Evolutionary conservation across 345 rosid species (phyloP), one percentile per base, ranked within the genome.

Genomic region (Melastoma malabathricum): DNA sequence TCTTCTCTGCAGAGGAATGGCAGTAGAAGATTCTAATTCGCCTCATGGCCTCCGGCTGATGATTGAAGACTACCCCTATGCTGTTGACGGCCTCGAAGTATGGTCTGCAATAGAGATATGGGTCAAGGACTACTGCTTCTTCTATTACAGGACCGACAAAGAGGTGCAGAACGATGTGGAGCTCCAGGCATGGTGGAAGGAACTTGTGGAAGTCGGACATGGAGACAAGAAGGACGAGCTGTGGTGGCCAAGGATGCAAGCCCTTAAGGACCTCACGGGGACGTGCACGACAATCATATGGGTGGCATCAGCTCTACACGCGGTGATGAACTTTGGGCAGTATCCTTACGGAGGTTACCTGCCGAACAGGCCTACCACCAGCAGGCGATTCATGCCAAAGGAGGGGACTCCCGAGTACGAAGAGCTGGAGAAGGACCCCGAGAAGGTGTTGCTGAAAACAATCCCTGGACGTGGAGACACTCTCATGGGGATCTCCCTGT

Each of bases 401-500:
- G 80, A 81, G 43, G 78, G 73, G 10, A 63, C 73, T 0, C 46
- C 60, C 0, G 73, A 67, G 0, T 29, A 29, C 9, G 64, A 65
- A 17, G 75, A 59, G 0, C 65, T 73, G 69, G 56, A 71, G 41
- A 0, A 52, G 57, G 48, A 54, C 9, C 83, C 83, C 1, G 76
- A 77, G 50, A 59, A 14, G 2, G 22, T 20, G 17, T 68, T 81
- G 5, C 48, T 77, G 31, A 17, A n/a, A 2, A 58, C 71, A 27
- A 75, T 73, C 56, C 84, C 82, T 3, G 64, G 81, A 0, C 65
- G 66, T 54, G 15, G 67, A n/a, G 79, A 75, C 44, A 79, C 81
- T 15, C 29, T 19, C 0, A 50, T 39, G 47, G 70, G 68, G 23
- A 73, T 71, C 79, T 71, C 72, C 6, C 19, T 77, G 23, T 44